These are phyloP conservation scores for Paraconiothyrium sp. DNA, from an alignment of 2,329 filamentous ascomycete genomes.

Conservation along the genomic window DNA sequence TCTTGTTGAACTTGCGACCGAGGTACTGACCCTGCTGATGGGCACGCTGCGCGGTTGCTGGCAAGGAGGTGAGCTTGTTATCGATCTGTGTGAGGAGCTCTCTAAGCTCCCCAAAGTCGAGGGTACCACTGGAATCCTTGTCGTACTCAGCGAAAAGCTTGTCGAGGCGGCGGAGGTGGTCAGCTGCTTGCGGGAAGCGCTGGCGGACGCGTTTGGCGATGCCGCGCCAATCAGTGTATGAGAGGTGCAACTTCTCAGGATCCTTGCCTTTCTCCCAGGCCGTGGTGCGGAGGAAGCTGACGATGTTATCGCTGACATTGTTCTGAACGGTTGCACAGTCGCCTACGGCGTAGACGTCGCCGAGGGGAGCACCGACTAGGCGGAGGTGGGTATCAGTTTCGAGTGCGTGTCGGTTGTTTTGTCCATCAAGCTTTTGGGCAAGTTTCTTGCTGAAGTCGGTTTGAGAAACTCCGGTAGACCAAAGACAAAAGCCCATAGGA, in stretches of 20 bases:
- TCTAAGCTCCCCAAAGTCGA: conserved; percentile 91
- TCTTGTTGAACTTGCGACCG: conserved; percentile 91
- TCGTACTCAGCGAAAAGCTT: conserved; percentile 92
- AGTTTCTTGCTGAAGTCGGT: conserved; percentile 81
- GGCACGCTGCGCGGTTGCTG: conserved; percentile 93
- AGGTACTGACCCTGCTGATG: conserved; percentile 96
- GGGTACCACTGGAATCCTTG: conserved; percentile 88
- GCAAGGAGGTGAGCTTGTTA: conserved; percentile 90
- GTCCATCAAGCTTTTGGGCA: conserved; percentile 77
- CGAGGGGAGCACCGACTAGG: conserved; percentile 85
- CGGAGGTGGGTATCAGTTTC: conserved; percentile 95
- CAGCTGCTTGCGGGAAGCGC: conserved; percentile 88
- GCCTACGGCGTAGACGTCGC: conserved; percentile 95
- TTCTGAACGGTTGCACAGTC: conserved; percentile 98
- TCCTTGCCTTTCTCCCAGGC: conserved; percentile 93
- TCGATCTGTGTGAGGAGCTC: conserved; percentile 94
- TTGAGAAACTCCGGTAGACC: conserved; percentile 95
- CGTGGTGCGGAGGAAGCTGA: conserved; percentile 86
- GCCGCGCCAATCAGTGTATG: conserved; percentile 86
- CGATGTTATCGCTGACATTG: conserved; percentile 90
- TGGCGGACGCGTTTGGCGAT: conserved; percentile 85
- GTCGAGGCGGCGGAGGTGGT: conserved; percentile 88
- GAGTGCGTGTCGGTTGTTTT: conserved; percentile 89
- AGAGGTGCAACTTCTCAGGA: conserved; percentile 85
- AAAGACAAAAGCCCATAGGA: conserved; percentile 94